phyloP scores from a whole-genome alignment of 768 basidiomycete genomes.

The Mycena haematopus region DNA sequence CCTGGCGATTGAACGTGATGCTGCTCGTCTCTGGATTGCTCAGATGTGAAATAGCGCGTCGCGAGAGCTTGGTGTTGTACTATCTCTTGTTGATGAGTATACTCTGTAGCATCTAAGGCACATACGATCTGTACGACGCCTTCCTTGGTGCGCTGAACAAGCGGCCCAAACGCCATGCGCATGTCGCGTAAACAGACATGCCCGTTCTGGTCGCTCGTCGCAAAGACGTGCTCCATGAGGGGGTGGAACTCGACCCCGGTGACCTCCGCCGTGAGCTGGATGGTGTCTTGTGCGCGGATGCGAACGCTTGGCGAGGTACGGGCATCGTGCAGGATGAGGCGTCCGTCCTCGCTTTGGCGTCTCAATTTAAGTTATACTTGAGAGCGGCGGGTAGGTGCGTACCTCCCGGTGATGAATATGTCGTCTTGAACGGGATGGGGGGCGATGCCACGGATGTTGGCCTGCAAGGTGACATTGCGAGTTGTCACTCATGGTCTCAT shows the following conservation, averaged over 20 bases:
- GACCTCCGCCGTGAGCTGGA: constrained; percentile 62
- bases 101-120: constrained; percentile 1
- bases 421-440: constrained; percentile 75
- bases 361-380: constrained; percentile 15
- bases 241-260: constrained; percentile 76
- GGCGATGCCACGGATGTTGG: constrained; percentile 66
- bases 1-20: constrained; percentile 70
- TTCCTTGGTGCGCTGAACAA: constrained; percentile 46
- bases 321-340: constrained; percentile 66
- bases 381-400: constrained; percentile 28
- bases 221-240: constrained; percentile 69
- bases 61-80: constrained; percentile 54
- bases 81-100: constrained; percentile 25
- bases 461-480: constrained; percentile 45
- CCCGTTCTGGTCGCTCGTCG: constrained; percentile 65
- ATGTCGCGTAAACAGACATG: constrained; percentile 70
- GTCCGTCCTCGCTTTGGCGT: constrained; percentile 68
- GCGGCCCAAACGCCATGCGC: constrained; percentile 75
- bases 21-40: constrained; percentile 74
- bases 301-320: constrained; percentile 42
- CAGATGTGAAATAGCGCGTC: constrained; percentile 44
- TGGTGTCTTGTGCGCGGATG: constrained; percentile 53
- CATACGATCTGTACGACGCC: constrained; percentile 64
- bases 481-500: neutral
- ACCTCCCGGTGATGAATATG: constrained; percentile 75